Base-by-base conservation (phyloP, 306 rosid genomes). In the Carpinus fangiana region DNA sequence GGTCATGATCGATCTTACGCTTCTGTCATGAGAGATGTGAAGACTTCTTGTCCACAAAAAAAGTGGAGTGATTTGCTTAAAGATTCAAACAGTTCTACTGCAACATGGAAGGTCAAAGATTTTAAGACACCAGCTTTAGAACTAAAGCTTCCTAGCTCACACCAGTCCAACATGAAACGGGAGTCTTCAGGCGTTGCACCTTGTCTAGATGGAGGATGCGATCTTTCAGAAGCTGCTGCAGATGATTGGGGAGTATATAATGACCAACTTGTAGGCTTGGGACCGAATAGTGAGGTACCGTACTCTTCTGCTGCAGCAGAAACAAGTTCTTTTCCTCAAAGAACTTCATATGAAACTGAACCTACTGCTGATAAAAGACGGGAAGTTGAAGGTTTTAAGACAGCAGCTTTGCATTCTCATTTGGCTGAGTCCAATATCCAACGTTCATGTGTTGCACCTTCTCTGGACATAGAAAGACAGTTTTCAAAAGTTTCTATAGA, bases 21-120 rank as follows among this genome's bases (percentile, higher is more conserved):
- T 50, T 65, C 73, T 47, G 28, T n/a, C 17, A 45, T 13, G 68
- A 41, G 48, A 43, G 61, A 47, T 70, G 46, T 17, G 8, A 43
- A 21, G 28, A 12, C 51, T 62, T 54, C 54, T 21, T 41, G 45
- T 66, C 64, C 70, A 26, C 60, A 21, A 43, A 75, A 67, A 51
- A 75, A 57, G 54, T 82, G 80, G 84, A 82, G 74, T 48, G 67
- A 73, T 48, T 75, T 73, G 64, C 79, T 66, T 57, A 53, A 79
- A 53, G 77, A 31, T 20, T 79, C 78, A 60, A 12, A 67, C 41
- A 14, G 68, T 45, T 48, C 52, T 60, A 73, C 34, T 71, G 77
- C 20, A 17, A 61, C 56, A 60, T 48, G 46, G 71, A 77, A 77
- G 68, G 72, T 3, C 26, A 38, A 68, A 70, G 74, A 77, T 45